Evolutionary conservation across 192 early-diverging fungal genomes (phyloP).

Genomic region (Dissophora globulifera): DNA sequence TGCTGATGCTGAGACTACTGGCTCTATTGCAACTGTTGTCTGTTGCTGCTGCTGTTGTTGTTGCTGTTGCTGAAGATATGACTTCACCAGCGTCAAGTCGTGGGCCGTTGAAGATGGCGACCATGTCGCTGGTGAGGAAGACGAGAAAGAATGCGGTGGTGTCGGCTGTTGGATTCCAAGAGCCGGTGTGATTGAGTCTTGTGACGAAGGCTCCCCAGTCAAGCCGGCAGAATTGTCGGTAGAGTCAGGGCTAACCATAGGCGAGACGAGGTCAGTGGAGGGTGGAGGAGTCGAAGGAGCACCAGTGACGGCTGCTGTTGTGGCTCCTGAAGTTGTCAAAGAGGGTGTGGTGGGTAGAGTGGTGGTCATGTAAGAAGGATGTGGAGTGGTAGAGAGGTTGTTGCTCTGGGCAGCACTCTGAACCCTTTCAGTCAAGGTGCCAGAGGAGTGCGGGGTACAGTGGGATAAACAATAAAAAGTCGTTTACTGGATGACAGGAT

Average conservation of each 20-base stretch:
- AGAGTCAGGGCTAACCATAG: no score
- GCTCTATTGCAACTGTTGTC: background rate
- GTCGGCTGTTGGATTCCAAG: background rate
- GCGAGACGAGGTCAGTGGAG: no score
- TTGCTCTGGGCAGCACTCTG: background rate
- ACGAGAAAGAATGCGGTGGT: background rate
- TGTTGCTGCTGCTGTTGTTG: background rate
- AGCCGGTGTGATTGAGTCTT: background rate
- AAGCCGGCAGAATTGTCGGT: background rate
- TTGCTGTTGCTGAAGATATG: background rate
- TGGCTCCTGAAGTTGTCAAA: no score
- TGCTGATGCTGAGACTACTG: background rate
- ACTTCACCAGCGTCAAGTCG: no score
- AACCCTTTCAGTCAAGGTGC: no score
- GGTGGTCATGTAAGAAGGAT: background rate
- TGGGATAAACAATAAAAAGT: no score
- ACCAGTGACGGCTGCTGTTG: no score
- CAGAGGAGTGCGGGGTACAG: no score
- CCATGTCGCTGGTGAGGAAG: background rate
- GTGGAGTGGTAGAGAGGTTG: background rate
- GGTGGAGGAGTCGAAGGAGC: no score
- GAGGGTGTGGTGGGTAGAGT: no score
- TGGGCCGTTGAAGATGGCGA: background rate
- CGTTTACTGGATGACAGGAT: background rate
- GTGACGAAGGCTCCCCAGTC: background rate